Conservation (phyloP, 306 rosid species). For the Rubus idaeus region DNA sequence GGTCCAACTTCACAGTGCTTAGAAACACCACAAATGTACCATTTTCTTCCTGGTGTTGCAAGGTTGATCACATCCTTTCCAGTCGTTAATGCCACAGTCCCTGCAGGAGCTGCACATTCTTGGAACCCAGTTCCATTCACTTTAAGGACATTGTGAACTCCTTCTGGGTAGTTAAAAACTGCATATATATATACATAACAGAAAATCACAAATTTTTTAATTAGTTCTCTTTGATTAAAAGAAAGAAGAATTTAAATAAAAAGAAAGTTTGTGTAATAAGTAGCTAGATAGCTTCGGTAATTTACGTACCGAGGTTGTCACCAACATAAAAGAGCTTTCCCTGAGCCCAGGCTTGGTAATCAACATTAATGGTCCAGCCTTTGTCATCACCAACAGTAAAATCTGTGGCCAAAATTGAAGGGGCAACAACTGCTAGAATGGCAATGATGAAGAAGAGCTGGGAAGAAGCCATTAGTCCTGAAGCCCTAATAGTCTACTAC, state of each 20-base stretch:
- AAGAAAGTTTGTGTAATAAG: too few species aligned
- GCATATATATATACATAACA: conserved; percentile 2
- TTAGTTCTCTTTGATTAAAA: too few species aligned
- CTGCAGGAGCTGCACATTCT: conserved; percentile 20
- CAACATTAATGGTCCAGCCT: conserved; percentile 34
- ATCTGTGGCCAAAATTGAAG: conserved; percentile 21
- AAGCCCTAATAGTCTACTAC: too few species aligned
- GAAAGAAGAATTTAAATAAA: not conserved
- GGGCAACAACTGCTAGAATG: conserved; percentile 22
- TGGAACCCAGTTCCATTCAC: conserved; percentile 38
- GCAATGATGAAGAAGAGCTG: conserved; percentile 15
- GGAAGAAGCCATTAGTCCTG: conserved; percentile 26
- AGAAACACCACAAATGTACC: conserved; percentile 41
- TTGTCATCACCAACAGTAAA: conserved; percentile 32
- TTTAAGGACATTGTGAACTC: conserved; percentile 27
- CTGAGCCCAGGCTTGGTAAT: conserved; percentile 33
- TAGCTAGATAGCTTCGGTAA: not conserved
- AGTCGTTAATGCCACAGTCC: conserved; percentile 11
- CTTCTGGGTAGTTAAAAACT: conserved; percentile 35
- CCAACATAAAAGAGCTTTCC: conserved; percentile 38
- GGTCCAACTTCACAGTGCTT: conserved; percentile 28
- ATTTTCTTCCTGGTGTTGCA: conserved; percentile 31
- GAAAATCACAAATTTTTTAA: too few species aligned
- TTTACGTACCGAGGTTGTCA: conserved; percentile 33
- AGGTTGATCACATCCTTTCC: conserved; percentile 33